Percentiles rank a stretch among this genome's conserved stretches.
phyloP scores from a whole-genome alignment of 176 grass and related monocot genomes.

The Cenchrus americanus region DNA sequence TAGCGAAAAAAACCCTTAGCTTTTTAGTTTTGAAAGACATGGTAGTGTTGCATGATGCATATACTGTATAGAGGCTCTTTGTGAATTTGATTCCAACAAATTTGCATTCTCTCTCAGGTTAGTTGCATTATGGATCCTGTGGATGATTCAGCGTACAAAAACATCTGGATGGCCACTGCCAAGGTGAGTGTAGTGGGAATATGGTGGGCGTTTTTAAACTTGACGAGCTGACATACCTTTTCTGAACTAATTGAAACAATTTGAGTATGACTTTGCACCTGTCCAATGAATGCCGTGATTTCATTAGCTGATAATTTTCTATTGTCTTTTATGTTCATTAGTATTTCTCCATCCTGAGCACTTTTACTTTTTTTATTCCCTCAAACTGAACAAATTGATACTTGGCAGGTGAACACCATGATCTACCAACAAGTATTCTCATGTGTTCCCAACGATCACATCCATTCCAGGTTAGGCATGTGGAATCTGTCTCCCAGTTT shows the following conservation, averaged over 20 bases:
- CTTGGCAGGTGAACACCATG: conserved; percentile 67
- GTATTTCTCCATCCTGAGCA: neutral
- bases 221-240: neutral
- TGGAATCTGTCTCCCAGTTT: neutral
- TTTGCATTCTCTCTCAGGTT: conserved; percentile 41
- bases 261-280: conserved; percentile 4
- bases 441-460: conserved; percentile 73
- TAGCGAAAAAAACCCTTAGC: neutral
- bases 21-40: conserved; percentile 20
- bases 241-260: neutral
- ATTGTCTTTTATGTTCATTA: conserved; percentile 9
- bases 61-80: neutral
- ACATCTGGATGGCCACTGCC: conserved; percentile 80
- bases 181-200: conserved; percentile 50
- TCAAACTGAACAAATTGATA: conserved; percentile 23
- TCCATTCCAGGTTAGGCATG: conserved; percentile 56
- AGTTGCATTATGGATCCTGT: conserved; percentile 70
- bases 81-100: conserved; percentile 22
- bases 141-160: conserved; percentile 57
- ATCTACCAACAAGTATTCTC: conserved; percentile 78
- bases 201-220: neutral
- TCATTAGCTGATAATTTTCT: neutral
- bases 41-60: neutral
- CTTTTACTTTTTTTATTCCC: conserved; percentile 1
- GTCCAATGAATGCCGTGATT: neutral